Percentiles rank a stretch among this genome's conserved stretches.
These are phyloP conservation scores for Mucor irregularis DNA, from an alignment of 371 early-diverging fungal species.

Conservation along the genomic window DNA sequence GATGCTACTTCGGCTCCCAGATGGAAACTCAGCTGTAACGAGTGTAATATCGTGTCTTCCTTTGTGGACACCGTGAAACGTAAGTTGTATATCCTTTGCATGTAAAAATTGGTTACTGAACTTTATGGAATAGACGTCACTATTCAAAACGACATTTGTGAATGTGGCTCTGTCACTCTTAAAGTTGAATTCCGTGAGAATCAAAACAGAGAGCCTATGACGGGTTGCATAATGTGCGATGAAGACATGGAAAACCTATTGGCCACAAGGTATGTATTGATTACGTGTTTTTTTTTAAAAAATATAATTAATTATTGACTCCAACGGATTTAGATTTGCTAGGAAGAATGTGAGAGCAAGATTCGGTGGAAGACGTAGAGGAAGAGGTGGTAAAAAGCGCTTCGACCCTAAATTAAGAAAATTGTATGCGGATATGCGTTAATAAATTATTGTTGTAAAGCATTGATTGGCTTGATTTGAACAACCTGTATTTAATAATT, in stretches of 20 bases:
- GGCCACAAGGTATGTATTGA: constrained; percentile 33
- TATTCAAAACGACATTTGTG: constrained; percentile 36
- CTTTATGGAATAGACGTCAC: constrained; percentile 29
- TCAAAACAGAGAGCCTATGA: constrained; percentile 37
- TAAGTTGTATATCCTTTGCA: constrained; percentile 4
- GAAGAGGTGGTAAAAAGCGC: constrained; percentile 17
- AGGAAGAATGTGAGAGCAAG: constrained; percentile 17
- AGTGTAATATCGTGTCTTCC: constrained; percentile 48
- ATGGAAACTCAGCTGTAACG: constrained; percentile 56
- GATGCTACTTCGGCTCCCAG: constrained; percentile 57
- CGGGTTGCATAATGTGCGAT: constrained; percentile 52
- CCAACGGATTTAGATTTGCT: constrained; percentile 25
- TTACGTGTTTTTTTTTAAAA: neutral
- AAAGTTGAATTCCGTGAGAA: constrained; percentile 54
- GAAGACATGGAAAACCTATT: constrained; percentile 46
- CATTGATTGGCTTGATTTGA: constrained; percentile 1
- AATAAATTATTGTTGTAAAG: constrained; percentile 3
- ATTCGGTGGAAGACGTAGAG: constrained; percentile 11
- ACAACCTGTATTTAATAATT: too few relatives aligned
- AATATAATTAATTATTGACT: too few relatives aligned
- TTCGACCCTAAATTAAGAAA: constrained; percentile 22
- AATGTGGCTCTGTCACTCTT: constrained; percentile 39
- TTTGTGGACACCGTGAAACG: constrained; percentile 49
- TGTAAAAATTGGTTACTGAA: neutral
- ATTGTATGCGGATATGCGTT: constrained; percentile 27